Base-by-base conservation (phyloP, 2,329 filamentous ascomycete genomes). In the Aspergillus piperis region DNA sequence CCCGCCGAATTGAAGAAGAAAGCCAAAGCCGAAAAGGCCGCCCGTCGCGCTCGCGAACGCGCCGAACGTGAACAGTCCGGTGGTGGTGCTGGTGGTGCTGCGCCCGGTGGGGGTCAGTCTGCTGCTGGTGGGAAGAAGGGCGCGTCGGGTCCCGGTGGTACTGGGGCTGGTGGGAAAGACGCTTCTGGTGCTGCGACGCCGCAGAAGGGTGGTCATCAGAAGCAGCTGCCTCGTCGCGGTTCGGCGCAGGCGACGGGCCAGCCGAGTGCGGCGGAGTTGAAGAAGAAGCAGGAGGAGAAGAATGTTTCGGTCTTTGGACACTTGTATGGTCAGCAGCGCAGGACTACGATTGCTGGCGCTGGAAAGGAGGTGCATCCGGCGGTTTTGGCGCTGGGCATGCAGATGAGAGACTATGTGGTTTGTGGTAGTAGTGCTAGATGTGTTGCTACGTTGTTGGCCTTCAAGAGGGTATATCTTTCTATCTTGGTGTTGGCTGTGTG, bases 1-100 rank as follows among this genome's bases (percentile, higher is more conserved):
- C 71, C 71, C 38, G 92, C 91, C 19, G 90, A 96, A 76, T 74
- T 96, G 71, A 98, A 98, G 79, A 94, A 93, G 70, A 88, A 87
- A 74, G 89, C 90, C 63, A 94, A 96, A 75, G 93, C 91, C 32
- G 94, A 97, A 75, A 98, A 97, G 80, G 90, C 90, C 55, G 92
- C 92, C 50, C 84, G 91, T 62, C 85, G 94, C 79, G 91, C 90
- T 52, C 88, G 88, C 71, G 86, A 83, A 70, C 91, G 89, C 73
- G 80, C 81, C 30, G 80, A 82, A 30, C 68, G 72, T 3, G 84
- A 84, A 63, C 73, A 73, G 30, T 77, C 80, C 1, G 74, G 75
- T 19, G 74, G 75, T 19, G 71, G 76, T 64, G 66, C 76, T 56
- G 66, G 75, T 58, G 64, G 59, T 62, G 54, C 65, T 64, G 47